Conservation (phyloP, 2,329 filamentous ascomycete genomes). For the Ascomycota sp. region DNA sequence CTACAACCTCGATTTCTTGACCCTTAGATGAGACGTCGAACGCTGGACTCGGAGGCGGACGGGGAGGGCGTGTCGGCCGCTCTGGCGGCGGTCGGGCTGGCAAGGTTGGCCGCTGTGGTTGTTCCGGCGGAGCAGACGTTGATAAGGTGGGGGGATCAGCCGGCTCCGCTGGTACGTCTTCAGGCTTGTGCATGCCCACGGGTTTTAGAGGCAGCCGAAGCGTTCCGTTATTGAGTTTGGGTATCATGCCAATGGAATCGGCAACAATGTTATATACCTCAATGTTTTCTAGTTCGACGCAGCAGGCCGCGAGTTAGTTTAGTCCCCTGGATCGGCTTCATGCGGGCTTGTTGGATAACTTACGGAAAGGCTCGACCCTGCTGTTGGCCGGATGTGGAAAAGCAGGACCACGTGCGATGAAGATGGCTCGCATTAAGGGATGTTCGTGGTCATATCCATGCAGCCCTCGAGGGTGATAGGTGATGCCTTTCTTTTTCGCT, state of each 20-base stretch:
- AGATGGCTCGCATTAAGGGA: conserved; percentile 88
- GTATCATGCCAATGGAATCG: conserved; percentile 55
- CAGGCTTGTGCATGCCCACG: conserved; percentile 35
- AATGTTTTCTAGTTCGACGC: conserved; percentile 46
- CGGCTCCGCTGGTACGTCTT: conserved; percentile 24
- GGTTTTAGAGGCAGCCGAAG: conserved; percentile 47
- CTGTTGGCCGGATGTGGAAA: conserved; percentile 74
- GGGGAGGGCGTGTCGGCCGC: conserved; percentile 1
- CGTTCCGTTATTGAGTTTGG: conserved; percentile 71
- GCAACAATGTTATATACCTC: conserved; percentile 91
- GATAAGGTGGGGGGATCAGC: conserved; percentile 23
- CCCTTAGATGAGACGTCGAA: no score
- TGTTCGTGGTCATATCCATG: conserved; percentile 93
- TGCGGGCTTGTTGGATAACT: conserved; percentile 21
- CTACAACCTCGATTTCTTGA: no score
- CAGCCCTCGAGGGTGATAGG: conserved; percentile 62
- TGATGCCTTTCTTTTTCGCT: conserved; percentile 36
- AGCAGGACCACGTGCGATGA: conserved; percentile 73
- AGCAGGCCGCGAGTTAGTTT: background rate
- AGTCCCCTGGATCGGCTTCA: no score
- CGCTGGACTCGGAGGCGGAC: conserved; percentile 1
- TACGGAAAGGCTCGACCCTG: conserved; percentile 60
- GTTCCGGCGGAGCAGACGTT: conserved; percentile 2
- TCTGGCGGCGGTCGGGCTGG: background rate
- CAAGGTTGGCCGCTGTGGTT: conserved; percentile 3